Evolutionary conservation across 768 basidiomycete genomes (phyloP).

Genomic region (Agaricus bisporus): DNA sequence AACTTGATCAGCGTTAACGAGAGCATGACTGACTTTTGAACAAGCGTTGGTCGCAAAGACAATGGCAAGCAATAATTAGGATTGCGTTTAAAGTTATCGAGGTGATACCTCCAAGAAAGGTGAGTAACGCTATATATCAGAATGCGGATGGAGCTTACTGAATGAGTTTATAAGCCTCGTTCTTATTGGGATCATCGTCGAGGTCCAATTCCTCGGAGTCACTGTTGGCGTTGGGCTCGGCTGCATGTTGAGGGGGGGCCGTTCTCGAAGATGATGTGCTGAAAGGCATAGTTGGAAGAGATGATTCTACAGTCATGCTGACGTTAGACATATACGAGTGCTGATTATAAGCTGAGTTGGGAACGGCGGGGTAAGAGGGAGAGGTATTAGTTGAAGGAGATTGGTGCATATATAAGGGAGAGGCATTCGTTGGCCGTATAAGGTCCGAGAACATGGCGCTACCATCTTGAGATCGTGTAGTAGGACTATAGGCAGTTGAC

Average conservation of each 20-base stretch:
- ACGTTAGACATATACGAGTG: conserved; percentile 51
- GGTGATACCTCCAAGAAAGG: conserved; percentile 60
- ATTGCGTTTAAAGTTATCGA: conserved; percentile 86
- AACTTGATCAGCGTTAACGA: conserved; percentile 4
- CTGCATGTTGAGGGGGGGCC: conserved; percentile 27
- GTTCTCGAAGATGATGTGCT: conserved; percentile 24
- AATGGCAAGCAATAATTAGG: conserved; percentile 83
- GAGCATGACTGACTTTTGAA: conserved; percentile 56
- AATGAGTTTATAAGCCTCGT: conserved; percentile 79
- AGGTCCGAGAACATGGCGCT: conserved; percentile 55
- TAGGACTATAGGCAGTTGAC: conserved; percentile 40
- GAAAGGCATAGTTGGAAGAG: conserved; percentile 46
- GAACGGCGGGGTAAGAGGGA: conserved; percentile 31
- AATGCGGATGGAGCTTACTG: conserved; percentile 39
- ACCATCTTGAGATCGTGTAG: conserved; percentile 38
- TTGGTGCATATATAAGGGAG: conserved; percentile 58
- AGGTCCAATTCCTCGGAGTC: conserved; percentile 47
- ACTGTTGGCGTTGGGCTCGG: conserved; percentile 19
- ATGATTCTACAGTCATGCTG: conserved; percentile 50
- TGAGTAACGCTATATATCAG: conserved; percentile 1
- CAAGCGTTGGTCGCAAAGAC: conserved; percentile 80
- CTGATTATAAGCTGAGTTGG: conserved; percentile 34
- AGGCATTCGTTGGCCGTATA: conserved; percentile 44
- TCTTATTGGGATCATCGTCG: conserved; percentile 65
- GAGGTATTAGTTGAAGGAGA: conserved; percentile 33